A percentile compares a stretch with the other conserved stretches of the same genome.
Evolutionary conservation across 2,329 filamentous ascomycete genomes (phyloP).

Genomic region (Pseudogymnoascus sp.): DNA sequence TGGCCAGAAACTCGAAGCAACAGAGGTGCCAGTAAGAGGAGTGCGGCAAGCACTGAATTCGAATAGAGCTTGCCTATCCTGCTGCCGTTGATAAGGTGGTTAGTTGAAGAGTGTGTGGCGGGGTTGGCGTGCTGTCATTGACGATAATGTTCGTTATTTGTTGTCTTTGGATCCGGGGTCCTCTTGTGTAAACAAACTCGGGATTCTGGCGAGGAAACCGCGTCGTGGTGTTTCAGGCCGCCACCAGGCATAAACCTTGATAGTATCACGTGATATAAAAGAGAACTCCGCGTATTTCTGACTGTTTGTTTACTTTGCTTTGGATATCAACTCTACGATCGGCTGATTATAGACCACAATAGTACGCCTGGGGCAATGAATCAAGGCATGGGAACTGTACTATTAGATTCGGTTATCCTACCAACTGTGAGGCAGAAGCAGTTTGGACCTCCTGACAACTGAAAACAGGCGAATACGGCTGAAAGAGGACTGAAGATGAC

Average conservation of each 20-base stretch:
- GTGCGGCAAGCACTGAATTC: conserved; percentile 4
- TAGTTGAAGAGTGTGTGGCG: background rate
- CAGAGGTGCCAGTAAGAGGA: background rate
- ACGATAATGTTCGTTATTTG: background rate
- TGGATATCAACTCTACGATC: background rate
- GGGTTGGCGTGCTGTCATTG: background rate
- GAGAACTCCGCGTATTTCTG: background rate
- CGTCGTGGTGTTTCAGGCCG: conserved; percentile 6
- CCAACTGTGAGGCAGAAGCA: background rate
- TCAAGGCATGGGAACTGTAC: background rate
- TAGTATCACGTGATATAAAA: background rate
- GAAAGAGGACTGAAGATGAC: background rate
- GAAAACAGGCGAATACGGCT: background rate
- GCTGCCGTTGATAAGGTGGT: background rate
- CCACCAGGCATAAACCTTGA: background rate
- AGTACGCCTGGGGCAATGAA: background rate
- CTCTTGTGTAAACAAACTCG: conserved; percentile 6
- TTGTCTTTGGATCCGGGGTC: conserved; percentile 1
- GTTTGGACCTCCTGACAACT: background rate
- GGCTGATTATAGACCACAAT: background rate
- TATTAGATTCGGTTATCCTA: background rate
- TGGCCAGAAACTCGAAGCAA: conserved; percentile 41
- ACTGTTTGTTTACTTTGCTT: background rate
- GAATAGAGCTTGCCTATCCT: background rate
- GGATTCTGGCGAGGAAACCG: conserved; percentile 2